Percentiles rank a stretch among this genome's conserved stretches.
Evolutionary conservation across 2,329 filamentous ascomycete genomes (phyloP).

Genomic region (Gaeumannomyces tritici): DNA sequence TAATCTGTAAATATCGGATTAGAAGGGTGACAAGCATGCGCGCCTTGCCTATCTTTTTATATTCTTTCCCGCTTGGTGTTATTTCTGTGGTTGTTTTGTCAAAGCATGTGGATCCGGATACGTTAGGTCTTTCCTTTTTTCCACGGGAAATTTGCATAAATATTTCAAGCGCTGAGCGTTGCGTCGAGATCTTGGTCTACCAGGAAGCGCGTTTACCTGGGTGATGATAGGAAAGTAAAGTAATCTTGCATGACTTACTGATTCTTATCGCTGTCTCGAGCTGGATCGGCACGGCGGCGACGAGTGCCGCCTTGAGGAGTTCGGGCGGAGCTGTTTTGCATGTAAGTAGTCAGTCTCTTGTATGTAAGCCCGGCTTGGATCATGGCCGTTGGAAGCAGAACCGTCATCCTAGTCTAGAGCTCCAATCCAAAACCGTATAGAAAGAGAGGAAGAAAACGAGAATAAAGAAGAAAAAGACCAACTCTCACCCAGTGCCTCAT

Average conservation of each 20-base stretch:
- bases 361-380: too few species aligned
- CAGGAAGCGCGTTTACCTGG: too few species aligned
- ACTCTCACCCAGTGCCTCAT: neutral
- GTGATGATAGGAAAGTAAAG: neutral
- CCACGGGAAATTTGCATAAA: too few species aligned
- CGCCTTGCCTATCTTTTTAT: neutral
- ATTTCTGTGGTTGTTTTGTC: too few species aligned
- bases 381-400: too few species aligned
- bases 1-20: neutral
- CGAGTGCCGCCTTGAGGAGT: constrained; percentile 2
- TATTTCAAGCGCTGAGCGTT: too few species aligned
- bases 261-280: neutral
- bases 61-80: neutral
- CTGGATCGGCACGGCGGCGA: constrained; percentile 1
- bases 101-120: neutral
- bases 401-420: too few species aligned
- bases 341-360: too few species aligned
- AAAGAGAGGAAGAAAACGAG: neutral
- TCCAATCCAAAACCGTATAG: too few species aligned
- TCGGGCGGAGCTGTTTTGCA: neutral
- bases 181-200: too few species aligned
- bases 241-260: constrained; percentile 1
- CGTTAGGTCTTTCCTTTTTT: too few species aligned
- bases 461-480: neutral
- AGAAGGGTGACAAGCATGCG: neutral